Evolutionary conservation across 148 eudicot genomes (phyloP), one percentile per base, ranked within the genome.

Genomic region (Nepenthes gracilis): DNA sequence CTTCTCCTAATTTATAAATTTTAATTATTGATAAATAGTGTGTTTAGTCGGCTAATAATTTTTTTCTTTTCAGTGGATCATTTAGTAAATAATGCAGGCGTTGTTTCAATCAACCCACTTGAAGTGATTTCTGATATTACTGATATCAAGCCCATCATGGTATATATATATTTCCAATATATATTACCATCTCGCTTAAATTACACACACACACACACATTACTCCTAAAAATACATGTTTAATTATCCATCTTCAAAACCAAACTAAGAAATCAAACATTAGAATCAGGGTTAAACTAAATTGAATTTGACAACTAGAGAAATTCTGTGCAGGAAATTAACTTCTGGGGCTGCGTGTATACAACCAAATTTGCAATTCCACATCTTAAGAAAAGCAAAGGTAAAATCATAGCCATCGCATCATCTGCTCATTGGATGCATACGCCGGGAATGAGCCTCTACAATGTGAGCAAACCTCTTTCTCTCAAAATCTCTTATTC

Each of bases 341-440:
- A 88, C 74, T 88, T 85, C 57, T 88, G 96, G 96, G 96, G 96
- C 9, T 65, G 83, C 0, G 85, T 78, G 33, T 85, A 82, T 62
- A 70, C 75, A 5, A 82, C 84, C 32, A 72, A 78, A 23, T 88
- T 62, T 11, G 86, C 86, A 0, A 73, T 64, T 14, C 96, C 91
- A 11, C 75, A 88, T 59, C 76, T 88, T 2, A 75, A 84, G 14
- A 56, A 70, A 64, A 76, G 73, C 2, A 40, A 72, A 43, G 96
- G 96, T 0, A 77, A 69, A 64, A 76, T 88, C 2, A 61, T 88
- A 12, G 96, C 68, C 40, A 60, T 88, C 47, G 80, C 91, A 12
- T 88, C 91, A 2, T 50, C 78, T 2, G 70, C 73, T 37, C 71
- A 79, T 4, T 85, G 91, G 91, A 48, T 82, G 51, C 83, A 85